Evolutionary conservation across 768 basidiomycete genomes (phyloP), one percentile per base, ranked within the genome.

Genomic region (Suillus weaverae): DNA sequence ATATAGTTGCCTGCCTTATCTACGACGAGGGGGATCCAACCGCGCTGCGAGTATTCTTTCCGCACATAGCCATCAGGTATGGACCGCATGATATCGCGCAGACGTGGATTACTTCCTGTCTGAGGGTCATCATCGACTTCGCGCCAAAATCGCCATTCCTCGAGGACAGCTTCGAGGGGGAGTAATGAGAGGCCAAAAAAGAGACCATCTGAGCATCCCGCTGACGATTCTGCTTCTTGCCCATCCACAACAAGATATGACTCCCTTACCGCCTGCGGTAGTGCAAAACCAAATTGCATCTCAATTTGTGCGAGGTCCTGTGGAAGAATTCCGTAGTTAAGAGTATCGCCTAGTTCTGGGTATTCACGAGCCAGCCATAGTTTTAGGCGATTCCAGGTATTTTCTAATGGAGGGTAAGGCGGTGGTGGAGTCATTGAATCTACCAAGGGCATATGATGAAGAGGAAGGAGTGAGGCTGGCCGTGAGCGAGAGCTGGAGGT

Each of bases 141-240:
- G 67, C 97, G 81, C 97, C 97, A 99, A 73, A 97, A 98, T 41
- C 85, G 81, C 95, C 97, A 99, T 78, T 99, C 97, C 64, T 95
- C 89, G 51, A 95, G 81, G 33, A 97, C 94, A 70, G 94, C 91
- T 72, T 99, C 97, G 53, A 99, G 82, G 14, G 95, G 93, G 22
- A 99, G 80, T 43, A 97, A 83, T n/a, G 89, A 90, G 22, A 99
- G 79, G n/a, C 97, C 97, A 72, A 95, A 98, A 77, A 99, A 94
- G 36, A 99, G 83, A 39, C 97, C 97, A 64, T 94, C 91, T 10
- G 92, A 85, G 71, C 92, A 95, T 14, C 91, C 92, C 48, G 91
- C 92, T 35, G 92, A 81, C 16, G 92, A 92, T 77, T 95, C 92
- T 22, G 92, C 86, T 74, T 99, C 97, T 73, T 99, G 97, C 3